A percentile compares a stretch with the other conserved stretches of the same genome.
These are phyloP conservation scores for Aquilaria yunnanensis DNA, from an alignment of 345 rosid genomes.

Conservation along the genomic window DNA sequence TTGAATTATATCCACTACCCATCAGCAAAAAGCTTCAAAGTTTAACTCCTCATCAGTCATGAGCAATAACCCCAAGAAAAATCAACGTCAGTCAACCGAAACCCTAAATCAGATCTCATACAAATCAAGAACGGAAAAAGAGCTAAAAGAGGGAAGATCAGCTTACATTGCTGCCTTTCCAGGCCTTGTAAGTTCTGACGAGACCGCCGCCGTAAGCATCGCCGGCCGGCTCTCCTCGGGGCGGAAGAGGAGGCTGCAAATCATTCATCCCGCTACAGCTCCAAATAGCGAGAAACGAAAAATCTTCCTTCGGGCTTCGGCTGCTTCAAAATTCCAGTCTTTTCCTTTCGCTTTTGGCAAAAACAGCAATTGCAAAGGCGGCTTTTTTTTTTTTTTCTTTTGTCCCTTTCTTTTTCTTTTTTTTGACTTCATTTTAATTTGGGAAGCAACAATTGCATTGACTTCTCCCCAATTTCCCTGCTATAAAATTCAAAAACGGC, in stretches of 20 bases:
- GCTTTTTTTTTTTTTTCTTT: conserved; percentile 3
- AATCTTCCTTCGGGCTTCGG: background rate
- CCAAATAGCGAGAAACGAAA: background rate
- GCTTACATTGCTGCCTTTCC: conserved; percentile 87
- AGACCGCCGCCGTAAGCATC: conserved; percentile 29
- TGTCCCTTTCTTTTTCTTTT: background rate
- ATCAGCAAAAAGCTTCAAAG: conserved; percentile 3
- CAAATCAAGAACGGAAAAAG: background rate
- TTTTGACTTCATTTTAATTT: background rate
- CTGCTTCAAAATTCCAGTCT: background rate
- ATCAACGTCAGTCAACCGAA: background rate
- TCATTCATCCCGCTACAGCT: conserved; percentile 22
- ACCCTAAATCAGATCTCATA: conserved; percentile 29
- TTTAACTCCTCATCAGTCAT: background rate
- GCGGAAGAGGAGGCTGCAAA: conserved; percentile 27
- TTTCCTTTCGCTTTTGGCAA: background rate
- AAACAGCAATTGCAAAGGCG: conserved; percentile 14
- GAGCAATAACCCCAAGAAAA: background rate
- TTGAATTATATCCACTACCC: background rate
- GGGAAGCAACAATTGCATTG: background rate
- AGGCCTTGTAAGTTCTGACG: conserved; percentile 56
- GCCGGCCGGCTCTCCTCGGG: conserved; percentile 22
- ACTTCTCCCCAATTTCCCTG: background rate
- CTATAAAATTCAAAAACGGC: too few relatives aligned
- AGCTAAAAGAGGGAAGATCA: conserved; percentile 3